phyloP scores from a whole-genome alignment of 805 yeast species.

The Lipomyces starkeyi region DNA sequence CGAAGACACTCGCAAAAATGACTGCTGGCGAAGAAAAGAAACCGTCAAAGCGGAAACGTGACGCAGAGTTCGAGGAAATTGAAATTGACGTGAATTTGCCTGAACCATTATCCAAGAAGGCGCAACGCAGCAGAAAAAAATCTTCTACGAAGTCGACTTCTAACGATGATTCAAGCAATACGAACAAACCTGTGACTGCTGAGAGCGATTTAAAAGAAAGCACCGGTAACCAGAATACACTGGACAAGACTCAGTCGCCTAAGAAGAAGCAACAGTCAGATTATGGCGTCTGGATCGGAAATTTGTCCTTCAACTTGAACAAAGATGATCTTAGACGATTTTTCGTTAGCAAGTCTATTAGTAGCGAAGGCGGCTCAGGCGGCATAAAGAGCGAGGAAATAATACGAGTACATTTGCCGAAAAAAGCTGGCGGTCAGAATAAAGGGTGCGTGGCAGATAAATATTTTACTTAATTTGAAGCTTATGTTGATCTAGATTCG shows the following conservation, averaged over 20 bases:
- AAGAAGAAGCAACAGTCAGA: conserved; percentile 51
- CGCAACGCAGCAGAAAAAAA: conserved; percentile 75
- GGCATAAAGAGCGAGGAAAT: conserved; percentile 64
- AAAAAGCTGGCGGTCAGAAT: conserved; percentile 61
- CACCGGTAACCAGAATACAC: conserved; percentile 42
- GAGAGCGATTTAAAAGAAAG: conserved; percentile 7
- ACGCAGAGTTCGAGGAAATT: conserved; percentile 45
- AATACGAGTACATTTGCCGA: conserved; percentile 80
- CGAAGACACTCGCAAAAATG: background rate
- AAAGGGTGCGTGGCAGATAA: conserved; percentile 41
- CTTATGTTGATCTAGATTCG: conserved; percentile 73
- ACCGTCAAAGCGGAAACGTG: conserved; percentile 23
- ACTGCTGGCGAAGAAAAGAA: conserved; percentile 3
- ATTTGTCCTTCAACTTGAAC: conserved; percentile 81
- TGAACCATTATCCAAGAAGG: conserved; percentile 88
- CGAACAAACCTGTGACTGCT: conserved; percentile 25
- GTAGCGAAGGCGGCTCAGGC: conserved; percentile 28
- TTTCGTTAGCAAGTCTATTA: conserved; percentile 63
- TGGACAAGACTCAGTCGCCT: conserved; percentile 45
- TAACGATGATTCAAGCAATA: conserved; percentile 48
- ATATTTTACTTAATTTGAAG: background rate
- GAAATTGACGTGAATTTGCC: conserved; percentile 58
- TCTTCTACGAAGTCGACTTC: conserved; percentile 48
- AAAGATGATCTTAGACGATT: conserved; percentile 74
- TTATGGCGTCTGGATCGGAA: conserved; percentile 93